Conservation (phyloP, 1,284 basidiomycete species). For the Moesziomyces sp. region DNA sequence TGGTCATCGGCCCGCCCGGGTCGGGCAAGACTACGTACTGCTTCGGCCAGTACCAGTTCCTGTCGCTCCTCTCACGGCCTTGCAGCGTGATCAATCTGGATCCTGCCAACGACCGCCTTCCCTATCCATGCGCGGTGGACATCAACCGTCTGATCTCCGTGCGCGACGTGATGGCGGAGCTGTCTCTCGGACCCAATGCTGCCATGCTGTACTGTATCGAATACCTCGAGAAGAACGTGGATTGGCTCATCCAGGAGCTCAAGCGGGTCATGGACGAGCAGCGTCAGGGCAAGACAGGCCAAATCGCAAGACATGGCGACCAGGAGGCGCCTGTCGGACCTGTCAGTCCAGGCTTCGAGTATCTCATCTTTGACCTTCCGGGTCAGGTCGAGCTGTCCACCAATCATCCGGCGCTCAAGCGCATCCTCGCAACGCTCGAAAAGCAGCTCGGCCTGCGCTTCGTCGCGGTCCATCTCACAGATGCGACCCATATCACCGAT, state of each 20-base stretch:
- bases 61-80: slow-evolving; percentile 84
- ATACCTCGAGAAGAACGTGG: slow-evolving; percentile 92
- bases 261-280: slow-evolving; percentile 65
- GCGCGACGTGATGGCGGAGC: slow-evolving; percentile 85
- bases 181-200: slow-evolving; percentile 92
- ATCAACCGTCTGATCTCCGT: slow-evolving; percentile 88
- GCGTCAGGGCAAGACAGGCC: slow-evolving; percentile 31
- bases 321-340: slow-evolving; percentile 25
- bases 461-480: slow-evolving; percentile 92
- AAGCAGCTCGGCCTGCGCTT: slow-evolving; percentile 79
- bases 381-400: slow-evolving; percentile 98
- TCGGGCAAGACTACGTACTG: slow-evolving; percentile 66
- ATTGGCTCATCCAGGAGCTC: slow-evolving; percentile 84
- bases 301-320: slow-evolving; percentile 19
- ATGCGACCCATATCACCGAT: slow-evolving; percentile 96
- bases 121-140: slow-evolving; percentile 89
- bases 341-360: slow-evolving; percentile 70
- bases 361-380: slow-evolving; percentile 94
- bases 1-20: slow-evolving; percentile 61
- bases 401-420: slow-evolving; percentile 74
- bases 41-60: slow-evolving; percentile 72
- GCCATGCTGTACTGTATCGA: slow-evolving; percentile 98
- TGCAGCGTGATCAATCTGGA: slow-evolving; percentile 93
- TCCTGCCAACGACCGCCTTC: slow-evolving; percentile 88
- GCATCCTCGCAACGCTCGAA: slow-evolving; percentile 83